These are phyloP conservation scores for Chenopodium quinoa DNA, from an alignment of 148 eudicot genomes.

Conservation along the genomic window DNA sequence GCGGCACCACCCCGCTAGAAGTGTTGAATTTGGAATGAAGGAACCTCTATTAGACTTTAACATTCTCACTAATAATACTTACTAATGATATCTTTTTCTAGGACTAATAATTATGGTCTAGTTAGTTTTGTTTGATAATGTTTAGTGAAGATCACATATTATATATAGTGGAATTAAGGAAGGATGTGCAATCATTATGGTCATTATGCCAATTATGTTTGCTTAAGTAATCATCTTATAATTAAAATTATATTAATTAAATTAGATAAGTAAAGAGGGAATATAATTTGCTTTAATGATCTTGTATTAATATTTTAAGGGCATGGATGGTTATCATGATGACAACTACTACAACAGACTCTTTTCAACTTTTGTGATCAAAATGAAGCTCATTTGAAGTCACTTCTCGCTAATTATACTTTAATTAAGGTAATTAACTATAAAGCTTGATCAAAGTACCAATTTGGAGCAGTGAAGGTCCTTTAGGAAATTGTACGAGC, in stretches of 20 bases:
- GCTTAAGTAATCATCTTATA: conserved; percentile 25
- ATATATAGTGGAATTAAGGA: conserved; percentile 26
- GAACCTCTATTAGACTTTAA: conserved; percentile 32
- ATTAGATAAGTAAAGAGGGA: conserved; percentile 3
- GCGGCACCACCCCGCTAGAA: conserved; percentile 54
- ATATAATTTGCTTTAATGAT: conserved; percentile 21
- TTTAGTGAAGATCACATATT: background rate
- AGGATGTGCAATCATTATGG: conserved; percentile 30
- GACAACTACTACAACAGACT: conserved; percentile 27
- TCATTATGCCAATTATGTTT: conserved; percentile 41
- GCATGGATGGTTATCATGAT: conserved; percentile 33
- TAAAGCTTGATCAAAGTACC: conserved; percentile 22
- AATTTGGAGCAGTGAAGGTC: conserved; percentile 17
- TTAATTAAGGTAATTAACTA: conserved; percentile 14
- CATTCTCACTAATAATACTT: conserved; percentile 17
- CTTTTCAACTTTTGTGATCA: conserved; percentile 21
- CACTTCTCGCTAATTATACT: conserved; percentile 2
- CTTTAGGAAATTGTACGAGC: conserved; percentile 28
- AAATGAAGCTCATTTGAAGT: conserved; percentile 20
- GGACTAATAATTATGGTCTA: background rate
- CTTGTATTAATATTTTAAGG: background rate
- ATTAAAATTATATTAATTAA: conserved; percentile 14
- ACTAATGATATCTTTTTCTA: background rate
- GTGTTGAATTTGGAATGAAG: conserved; percentile 33
- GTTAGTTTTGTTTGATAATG: conserved; percentile 8